Conservation (phyloP, 768 basidiomycete genomes). For the Mycena metata region DNA sequence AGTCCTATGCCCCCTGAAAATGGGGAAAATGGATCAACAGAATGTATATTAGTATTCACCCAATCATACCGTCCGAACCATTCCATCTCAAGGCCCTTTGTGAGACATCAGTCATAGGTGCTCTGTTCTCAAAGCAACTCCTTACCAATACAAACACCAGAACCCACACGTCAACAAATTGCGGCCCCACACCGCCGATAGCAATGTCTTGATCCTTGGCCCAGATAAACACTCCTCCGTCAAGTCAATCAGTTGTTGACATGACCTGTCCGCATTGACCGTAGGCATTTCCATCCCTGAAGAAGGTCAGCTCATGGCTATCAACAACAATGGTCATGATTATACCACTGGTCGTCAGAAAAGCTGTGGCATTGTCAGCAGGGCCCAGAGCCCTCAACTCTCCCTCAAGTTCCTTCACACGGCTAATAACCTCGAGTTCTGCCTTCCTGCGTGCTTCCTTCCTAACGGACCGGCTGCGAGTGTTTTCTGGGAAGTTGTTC, state of each 20-base stretch:
- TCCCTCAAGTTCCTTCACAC: not conserved
- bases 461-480: not conserved
- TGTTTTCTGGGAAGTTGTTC: not conserved
- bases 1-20: not conserved
- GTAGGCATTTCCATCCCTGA: not conserved
- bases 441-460: not conserved
- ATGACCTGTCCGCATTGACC: not conserved
- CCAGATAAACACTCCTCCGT: constrained; percentile 2
- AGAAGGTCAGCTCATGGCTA: too few species aligned
- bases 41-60: not conserved
- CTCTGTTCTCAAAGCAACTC: not conserved
- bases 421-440: not conserved
- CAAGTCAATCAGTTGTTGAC: not conserved
- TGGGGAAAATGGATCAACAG: not conserved
- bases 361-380: not conserved
- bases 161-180: not conserved
- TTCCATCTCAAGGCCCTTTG: not conserved
- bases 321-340: not conserved
- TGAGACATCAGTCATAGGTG: not conserved
- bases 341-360: not conserved
- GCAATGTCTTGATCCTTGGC: constrained; percentile 2
- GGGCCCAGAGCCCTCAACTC: not conserved
- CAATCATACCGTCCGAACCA: not conserved
- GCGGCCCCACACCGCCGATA: too few species aligned
- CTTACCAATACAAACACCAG: constrained; percentile 1